Evolutionary conservation across 2,329 filamentous ascomycete species (phyloP), one percentile per base, ranked within the genome.

Genomic region (Alternaria arbusti): DNA sequence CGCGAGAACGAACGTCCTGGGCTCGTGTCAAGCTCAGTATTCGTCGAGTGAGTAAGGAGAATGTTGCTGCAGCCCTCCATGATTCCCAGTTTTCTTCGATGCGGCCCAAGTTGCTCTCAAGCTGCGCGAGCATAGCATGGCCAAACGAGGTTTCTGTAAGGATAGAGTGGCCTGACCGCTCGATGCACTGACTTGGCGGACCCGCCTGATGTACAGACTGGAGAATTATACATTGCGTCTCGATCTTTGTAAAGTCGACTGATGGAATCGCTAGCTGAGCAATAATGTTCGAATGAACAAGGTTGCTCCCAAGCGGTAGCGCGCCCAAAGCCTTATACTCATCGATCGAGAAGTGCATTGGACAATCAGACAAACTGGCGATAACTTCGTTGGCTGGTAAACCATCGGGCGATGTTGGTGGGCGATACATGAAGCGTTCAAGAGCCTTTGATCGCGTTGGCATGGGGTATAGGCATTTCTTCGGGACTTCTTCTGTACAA

Each of bases 301-400:
- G 74, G 1, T 74, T 70, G 17, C 80, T 61, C 0, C 87, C 87
- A 2, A 84, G 70, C 0, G 84, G 81, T 3, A 90, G 66, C 0
- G 82, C 71, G 0, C 81, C 79, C n/a, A 89, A 82, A 0, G 83
- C 79, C 54, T 86, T 85, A 70, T 83, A 90, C 57, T 91, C 87
- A 0, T 84, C 82, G 0, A 87, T 61, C 0, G 84, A 80, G 59
- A 91, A 77, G 22, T 82, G 69, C 0, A 59, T 11, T 0, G 88
- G 86, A 52, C 87, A 89, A 0, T 73, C 54, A 0, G 68, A 75
- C 3, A 69, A 44, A 9, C 50, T 67, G 2, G 74, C 66, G 13
- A 32, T 82, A 12, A 91, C 83, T 0, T 80, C 67, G 59, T 91
- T 91, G 0, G 85, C 79, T 0, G 73, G 54, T 0, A 69, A 57